Base-by-base conservation (phyloP, 805 yeast genomes). In the Yarrowia sp. region DNA sequence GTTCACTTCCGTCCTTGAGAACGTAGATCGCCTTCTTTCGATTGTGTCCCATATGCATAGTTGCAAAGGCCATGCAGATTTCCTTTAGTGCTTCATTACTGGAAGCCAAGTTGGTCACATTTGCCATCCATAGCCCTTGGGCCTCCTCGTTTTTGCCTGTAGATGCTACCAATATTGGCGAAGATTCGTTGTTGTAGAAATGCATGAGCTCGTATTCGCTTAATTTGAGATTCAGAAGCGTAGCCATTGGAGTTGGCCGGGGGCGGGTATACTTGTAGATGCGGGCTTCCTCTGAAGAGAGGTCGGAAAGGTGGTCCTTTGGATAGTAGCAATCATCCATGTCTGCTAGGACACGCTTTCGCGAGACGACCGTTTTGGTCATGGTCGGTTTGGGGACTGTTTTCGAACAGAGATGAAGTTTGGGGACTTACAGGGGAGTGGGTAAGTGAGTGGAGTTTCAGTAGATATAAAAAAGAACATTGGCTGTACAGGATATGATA, bases 1-100 rank as follows among this genome's bases (percentile, higher is more conserved):
- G 58, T 14, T 36, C 46, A 6, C 5, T 12, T 3, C 61, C 61
- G 24, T 17, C 35, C 24, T 24, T 22, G 22, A 54, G 21, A 8
- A 36, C 6, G 24, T 36, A 54, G 7, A 2, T 49, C 9, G 56
- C 28, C 12, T n/a, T 21, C 14, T 49, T 49, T 17, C 56, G 56
- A 10, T 49, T 49, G 40, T 49, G 40, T 9, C 56, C 56, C 40
- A 49, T 19, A n/a, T 49, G 56, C 56, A 49, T 49, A 17, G 56
- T 16, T 8, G 56, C 56, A 33, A 49, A 49, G 14, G 28, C 56
- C 56, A 49, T 32, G 16, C 56, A 49, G 14, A 49, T 49, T 14
- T 49, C 40, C 56, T 49, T 49, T 8, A 49, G 40, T 1, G 56
- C 40, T 9, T 21, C 21, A 14, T 49, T 49, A 8, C 40, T 49